Base-by-base conservation (phyloP, 2,329 filamentous ascomycete species). In the Ophiostoma ulmi region DNA sequence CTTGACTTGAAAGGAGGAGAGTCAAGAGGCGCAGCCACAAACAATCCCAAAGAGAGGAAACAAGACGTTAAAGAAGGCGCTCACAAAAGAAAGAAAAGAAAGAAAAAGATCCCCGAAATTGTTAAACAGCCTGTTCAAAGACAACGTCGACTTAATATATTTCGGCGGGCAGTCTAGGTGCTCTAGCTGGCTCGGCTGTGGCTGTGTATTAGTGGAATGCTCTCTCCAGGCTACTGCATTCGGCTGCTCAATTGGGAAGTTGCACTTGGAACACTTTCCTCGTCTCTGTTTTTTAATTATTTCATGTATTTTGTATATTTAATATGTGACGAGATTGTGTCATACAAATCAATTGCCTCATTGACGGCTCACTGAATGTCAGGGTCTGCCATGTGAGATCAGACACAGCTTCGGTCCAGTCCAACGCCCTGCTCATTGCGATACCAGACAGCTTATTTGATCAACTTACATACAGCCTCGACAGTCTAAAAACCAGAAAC, bases 221-320 rank as follows among this genome's bases (percentile, higher is more conserved):
- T 7, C 1, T 58, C 52, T 26, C n/a, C 52, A 58, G 17, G 11
- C 58, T 36, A 63, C 58, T 63, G 26, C 26, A 63, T 26, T 6
- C 20, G 61, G 61, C 61, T n/a, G 35, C 61, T 64, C 17, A 11
- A 64, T 64, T 64, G 61, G 31, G 61, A 64, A 38, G 26, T 17
- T 20, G 26, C 26, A 63, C n/a, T 58, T 58, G 52, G 44, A n/a
- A 58, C 52, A 11, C 52, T 35, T 63, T 31, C 58, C 26, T 20
- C 20, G 31, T 35, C 26, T 61, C 78, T 80, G 38, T 6, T 20
- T 48, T 48, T 48, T 48, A 7, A 1, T n/a, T n/a, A 7, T 44
- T 44, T 1, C 5, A 44, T 17, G 5, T 5, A 48, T 44, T 44
- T 44, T 44, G 17, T 44, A 3, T 48, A 20, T 20, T 48, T 14